Evolutionary conservation across 768 basidiomycete species (phyloP).

Genomic region (Hygrophorus pudorinus): DNA sequence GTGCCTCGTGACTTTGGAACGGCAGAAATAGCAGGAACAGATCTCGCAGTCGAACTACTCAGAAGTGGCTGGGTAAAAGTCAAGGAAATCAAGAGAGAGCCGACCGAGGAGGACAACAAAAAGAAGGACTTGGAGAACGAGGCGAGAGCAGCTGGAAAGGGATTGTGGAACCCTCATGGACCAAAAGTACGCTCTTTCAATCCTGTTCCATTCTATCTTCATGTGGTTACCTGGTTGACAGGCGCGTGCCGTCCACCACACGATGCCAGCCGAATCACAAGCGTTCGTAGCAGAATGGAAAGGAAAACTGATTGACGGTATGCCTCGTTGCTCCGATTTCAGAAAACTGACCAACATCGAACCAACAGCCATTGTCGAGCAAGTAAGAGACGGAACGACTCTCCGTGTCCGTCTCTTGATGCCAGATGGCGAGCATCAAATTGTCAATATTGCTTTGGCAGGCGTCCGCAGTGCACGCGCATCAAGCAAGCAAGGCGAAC

Average conservation of each 20-base stretch:
- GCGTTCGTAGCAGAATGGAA: slow-evolving; percentile 88
- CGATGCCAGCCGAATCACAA: slow-evolving; percentile 85
- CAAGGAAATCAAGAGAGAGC: slow-evolving; percentile 79
- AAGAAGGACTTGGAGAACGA: slow-evolving; percentile 69
- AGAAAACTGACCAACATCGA: not conserved
- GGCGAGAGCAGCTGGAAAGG: slow-evolving; percentile 65
- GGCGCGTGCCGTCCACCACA: slow-evolving; percentile 67
- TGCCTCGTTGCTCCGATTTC: slow-evolving; percentile 6
- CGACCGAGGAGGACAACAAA: slow-evolving; percentile 65
- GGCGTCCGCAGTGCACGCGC: slow-evolving; percentile 71
- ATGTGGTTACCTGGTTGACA: slow-evolving; percentile 18
- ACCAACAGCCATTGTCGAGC: slow-evolving; percentile 75
- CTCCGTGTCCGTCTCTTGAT: slow-evolving; percentile 81
- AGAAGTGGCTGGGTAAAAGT: slow-evolving; percentile 89
- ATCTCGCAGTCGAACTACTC: slow-evolving; percentile 69
- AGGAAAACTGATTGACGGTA: slow-evolving; percentile 83
- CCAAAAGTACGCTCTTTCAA: slow-evolving; percentile 39
- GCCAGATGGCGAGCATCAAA: slow-evolving; percentile 84
- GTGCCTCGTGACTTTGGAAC: slow-evolving; percentile 70
- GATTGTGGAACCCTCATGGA: slow-evolving; percentile 80
- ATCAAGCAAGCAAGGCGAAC: slow-evolving; percentile 63
- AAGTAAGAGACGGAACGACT: slow-evolving; percentile 88
- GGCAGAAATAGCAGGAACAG: slow-evolving; percentile 62
- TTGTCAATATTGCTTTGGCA: slow-evolving; percentile 77
- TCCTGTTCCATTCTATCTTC: not conserved